phyloP scores from a whole-genome alignment of 805 yeast genomes.

The Zygotorulaspora sp. region DNA sequence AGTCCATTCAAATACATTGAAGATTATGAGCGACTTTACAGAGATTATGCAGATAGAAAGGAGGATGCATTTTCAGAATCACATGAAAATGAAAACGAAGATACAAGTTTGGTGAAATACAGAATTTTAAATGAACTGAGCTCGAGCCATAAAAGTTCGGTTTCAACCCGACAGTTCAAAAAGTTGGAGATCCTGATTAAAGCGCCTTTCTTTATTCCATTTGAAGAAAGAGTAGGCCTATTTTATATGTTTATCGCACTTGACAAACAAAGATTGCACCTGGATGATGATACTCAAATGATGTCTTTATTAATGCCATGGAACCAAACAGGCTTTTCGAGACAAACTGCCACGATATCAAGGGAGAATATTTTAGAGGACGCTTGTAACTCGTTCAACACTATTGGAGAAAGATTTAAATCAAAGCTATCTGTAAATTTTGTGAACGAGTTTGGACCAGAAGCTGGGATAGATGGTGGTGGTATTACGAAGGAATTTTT shows the following conservation, averaged over 20 bases:
- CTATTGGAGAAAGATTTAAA: conserved; percentile 54
- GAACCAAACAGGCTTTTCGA: conserved; percentile 14
- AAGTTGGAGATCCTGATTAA: conserved; percentile 52
- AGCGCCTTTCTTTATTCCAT: conserved; percentile 77
- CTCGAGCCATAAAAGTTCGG: conserved; percentile 23
- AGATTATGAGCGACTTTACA: conserved; percentile 28
- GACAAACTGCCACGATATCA: conserved; percentile 50
- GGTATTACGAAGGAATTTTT: conserved; percentile 90
- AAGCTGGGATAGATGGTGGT: conserved; percentile 95
- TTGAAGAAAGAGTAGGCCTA: conserved; percentile 64
- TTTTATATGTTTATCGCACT: conserved; percentile 59
- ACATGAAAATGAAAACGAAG: conserved; percentile 36
- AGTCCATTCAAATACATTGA: conserved; percentile 22
- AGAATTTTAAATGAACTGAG: conserved; percentile 17
- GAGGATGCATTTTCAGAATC: conserved; percentile 16
- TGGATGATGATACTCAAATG: conserved; percentile 21
- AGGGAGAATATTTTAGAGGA: conserved; percentile 72
- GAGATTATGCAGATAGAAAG: conserved; percentile 15
- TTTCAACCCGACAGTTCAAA: conserved; percentile 21
- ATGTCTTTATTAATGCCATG: conserved; percentile 17
- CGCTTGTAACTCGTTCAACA: conserved; percentile 58
- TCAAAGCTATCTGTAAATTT: conserved; percentile 59
- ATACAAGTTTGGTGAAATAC: conserved; percentile 15
- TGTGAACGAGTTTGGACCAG: conserved; percentile 66
- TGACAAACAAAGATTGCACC: conserved; percentile 42